Evolutionary conservation across 805 yeast genomes (phyloP).

Genomic region (Kodamaea hsintzibuensis): DNA sequence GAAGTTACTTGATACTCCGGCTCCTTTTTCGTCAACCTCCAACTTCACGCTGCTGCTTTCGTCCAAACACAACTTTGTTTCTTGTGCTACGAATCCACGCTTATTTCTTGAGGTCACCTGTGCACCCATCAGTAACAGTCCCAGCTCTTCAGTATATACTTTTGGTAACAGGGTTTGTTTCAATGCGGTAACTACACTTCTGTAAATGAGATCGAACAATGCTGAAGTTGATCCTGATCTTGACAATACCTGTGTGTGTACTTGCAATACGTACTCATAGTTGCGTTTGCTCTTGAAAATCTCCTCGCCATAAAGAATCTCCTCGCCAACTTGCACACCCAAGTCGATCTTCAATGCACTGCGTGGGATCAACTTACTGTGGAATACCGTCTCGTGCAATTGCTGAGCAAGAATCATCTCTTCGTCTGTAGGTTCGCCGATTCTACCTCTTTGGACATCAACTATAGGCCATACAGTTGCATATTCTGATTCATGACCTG

Average conservation of each 20-base stretch:
- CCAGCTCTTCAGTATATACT: slow-evolving; percentile 52
- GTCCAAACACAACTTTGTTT: slow-evolving; percentile 53
- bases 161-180: slow-evolving; percentile 61
- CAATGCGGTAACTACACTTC: slow-evolving; percentile 64
- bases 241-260: slow-evolving; percentile 74
- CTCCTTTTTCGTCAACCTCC: slow-evolving; percentile 20
- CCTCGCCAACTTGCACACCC: slow-evolving; percentile 18
- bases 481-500: slow-evolving; percentile 18
- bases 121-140: slow-evolving; percentile 10
- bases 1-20: slow-evolving; percentile 53
- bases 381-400: slow-evolving; percentile 58
- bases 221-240: slow-evolving; percentile 65
- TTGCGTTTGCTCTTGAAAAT: slow-evolving; percentile 20
- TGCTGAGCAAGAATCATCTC: slow-evolving; percentile 75
- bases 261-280: slow-evolving; percentile 45
- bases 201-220: slow-evolving; percentile 73
- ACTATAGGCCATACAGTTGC: slow-evolving; percentile 66
- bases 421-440: slow-evolving; percentile 82
- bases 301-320: slow-evolving; percentile 27
- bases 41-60: slow-evolving; percentile 36
- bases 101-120: slow-evolving; percentile 7
- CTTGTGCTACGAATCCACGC: slow-evolving; percentile 10
- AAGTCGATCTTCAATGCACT: slow-evolving; percentile 21
- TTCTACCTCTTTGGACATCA: slow-evolving; percentile 71
- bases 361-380: slow-evolving; percentile 53